Base-by-base conservation (phyloP, 139 green algal genomes). In the Gonium pectorale region DNA sequence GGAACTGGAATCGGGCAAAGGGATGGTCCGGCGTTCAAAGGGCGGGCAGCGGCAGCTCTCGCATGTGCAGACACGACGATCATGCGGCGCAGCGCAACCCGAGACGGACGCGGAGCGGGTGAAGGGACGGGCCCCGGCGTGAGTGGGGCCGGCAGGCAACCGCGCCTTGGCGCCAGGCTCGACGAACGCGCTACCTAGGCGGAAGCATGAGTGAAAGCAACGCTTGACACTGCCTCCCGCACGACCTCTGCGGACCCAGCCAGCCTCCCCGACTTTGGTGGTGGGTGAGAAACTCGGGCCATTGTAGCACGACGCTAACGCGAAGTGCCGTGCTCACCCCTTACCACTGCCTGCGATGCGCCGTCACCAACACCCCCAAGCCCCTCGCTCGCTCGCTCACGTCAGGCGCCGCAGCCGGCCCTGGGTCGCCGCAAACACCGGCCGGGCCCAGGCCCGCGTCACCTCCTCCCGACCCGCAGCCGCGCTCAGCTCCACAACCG, bases 381-480 rank as follows among this genome's bases (percentile, higher is more conserved):
- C 31, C 31, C n/a, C 31, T 11, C 13, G 31, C 63, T 69, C 29
- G 19, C 31, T n/a, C n/a, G n/a, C 51, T 35, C 27, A 80, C 72
- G 35, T 81, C 8, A 81, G 22, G 1, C 40, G 37, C 2, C 27
- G 40, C 52, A 81, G 60, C 11, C 29, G 52, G 1, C 27, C 26
- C 54, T 81, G 54, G 26, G 73, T 59, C 8, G 26, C 54, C 4
- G 35, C 38, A 54, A 81, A 81, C 73, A 81, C 38, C 38, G 22
- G 15, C 54, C 15, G 37, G 29, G 73, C 73, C 73, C 73, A 81
- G 19, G 46, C 33, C 26, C 31, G 2, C 13, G 40, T 51, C 11
- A 56, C 73, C 38, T 60, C 73, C 71, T 80, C 51, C 31, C 37
- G 71, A 33, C 71, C 71, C 33, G 54, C 40, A 15, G 73, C 73